Conservation (phyloP, 2,329 filamentous ascomycete species). For the Fragosphaeria purpurea region DNA sequence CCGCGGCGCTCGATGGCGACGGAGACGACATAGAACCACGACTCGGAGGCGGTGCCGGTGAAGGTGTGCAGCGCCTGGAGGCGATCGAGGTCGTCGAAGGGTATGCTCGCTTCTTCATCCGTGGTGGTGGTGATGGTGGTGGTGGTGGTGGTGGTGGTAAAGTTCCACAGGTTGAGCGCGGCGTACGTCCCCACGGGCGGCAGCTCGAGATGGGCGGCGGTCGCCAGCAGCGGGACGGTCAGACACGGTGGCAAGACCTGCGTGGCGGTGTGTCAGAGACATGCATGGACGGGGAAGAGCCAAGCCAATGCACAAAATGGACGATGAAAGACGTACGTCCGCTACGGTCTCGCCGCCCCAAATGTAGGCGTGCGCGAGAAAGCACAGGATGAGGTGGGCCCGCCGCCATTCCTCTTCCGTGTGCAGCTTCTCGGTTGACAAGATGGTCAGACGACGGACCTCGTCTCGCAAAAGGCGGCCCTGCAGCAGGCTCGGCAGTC, state of each 20-base stretch:
- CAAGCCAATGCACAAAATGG: too few species aligned
- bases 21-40: constrained; percentile 87
- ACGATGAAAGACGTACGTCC: constrained; percentile 49
- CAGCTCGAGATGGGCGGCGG: constrained; percentile 65
- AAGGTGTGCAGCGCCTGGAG: constrained; percentile 69
- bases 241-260: constrained; percentile 59
- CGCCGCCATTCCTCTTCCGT: constrained; percentile 67
- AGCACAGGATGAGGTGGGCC: constrained; percentile 69
- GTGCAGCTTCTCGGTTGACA: constrained; percentile 54
- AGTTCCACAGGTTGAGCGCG: constrained; percentile 84
- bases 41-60: constrained; percentile 80
- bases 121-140: too few species aligned
- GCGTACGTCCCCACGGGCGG: constrained; percentile 89
- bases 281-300: too few species aligned
- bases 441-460: constrained; percentile 56
- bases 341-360: constrained; percentile 72
- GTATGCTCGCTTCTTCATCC: background rate
- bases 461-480: constrained; percentile 51
- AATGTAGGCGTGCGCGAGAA: constrained; percentile 76
- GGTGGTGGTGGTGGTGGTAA: constrained; percentile 42
- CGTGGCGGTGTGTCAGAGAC: too few species aligned
- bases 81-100: constrained; percentile 53
- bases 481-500: constrained; percentile 58
- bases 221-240: constrained; percentile 63
- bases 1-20: constrained; percentile 82